These are phyloP conservation scores for Trichophaea hybrida DNA, from an alignment of 2,329 filamentous ascomycete genomes.

Conservation along the genomic window DNA sequence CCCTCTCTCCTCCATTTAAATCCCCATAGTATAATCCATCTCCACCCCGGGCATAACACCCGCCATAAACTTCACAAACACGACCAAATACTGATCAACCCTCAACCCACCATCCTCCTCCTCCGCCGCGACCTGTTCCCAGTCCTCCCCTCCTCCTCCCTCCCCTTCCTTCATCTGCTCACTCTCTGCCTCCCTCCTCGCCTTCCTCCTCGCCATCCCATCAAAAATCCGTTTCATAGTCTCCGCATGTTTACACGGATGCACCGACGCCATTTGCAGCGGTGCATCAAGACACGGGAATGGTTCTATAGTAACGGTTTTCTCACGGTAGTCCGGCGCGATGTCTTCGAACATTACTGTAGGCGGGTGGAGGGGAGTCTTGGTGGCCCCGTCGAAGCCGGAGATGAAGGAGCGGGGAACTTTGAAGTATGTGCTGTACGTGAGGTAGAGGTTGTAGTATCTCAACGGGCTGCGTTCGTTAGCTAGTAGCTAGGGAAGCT, in stretches of 20 bases:
- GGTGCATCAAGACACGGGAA: slow-evolving; percentile 52
- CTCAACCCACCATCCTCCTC: slow-evolving; percentile 49
- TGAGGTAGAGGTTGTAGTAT: slow-evolving; percentile 97
- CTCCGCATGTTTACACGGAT: slow-evolving; percentile 91
- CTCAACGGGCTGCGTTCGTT: slow-evolving; percentile 52
- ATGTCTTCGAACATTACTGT: slow-evolving; percentile 93
- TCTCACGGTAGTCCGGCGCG: slow-evolving; percentile 91
- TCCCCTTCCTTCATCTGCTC: slow-evolving; percentile 14
- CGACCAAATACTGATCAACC: slow-evolving; percentile 77
- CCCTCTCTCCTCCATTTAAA: slow-evolving; percentile 35
- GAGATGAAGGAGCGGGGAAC: slow-evolving; percentile 91
- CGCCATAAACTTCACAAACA: slow-evolving; percentile 76
- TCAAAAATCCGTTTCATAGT: slow-evolving; percentile 98
- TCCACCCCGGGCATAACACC: slow-evolving; percentile 94
- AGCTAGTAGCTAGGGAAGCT: slow-evolving; percentile 14
- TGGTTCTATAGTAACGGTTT: slow-evolving; percentile 94
- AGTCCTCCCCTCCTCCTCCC: slow-evolving; percentile 37
- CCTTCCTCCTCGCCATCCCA: slow-evolving; percentile 36
- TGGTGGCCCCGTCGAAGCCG: slow-evolving; percentile 54
- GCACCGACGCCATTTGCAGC: slow-evolving; percentile 92
- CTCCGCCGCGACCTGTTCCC: slow-evolving; percentile 44
- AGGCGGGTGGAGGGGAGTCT: slow-evolving; percentile 67
- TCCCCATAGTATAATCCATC: slow-evolving; percentile 93
- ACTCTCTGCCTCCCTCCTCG: slow-evolving; percentile 51
- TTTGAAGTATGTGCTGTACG: slow-evolving; percentile 91